These are phyloP conservation scores for Dimargaris cristalligena DNA, from an alignment of 192 early-diverging fungal species.

Conservation along the genomic window DNA sequence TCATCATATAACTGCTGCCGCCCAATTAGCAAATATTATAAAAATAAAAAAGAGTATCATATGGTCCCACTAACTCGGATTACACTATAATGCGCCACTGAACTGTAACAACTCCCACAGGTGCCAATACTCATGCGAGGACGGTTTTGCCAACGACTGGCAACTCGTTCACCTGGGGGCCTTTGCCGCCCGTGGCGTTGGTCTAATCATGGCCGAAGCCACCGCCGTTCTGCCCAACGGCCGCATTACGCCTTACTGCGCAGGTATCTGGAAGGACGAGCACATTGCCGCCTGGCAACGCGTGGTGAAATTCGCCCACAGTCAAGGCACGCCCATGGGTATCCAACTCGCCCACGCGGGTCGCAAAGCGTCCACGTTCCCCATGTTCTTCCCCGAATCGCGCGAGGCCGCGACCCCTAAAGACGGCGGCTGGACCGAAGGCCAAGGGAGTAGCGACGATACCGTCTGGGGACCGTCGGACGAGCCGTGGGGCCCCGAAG, in stretches of 20 bases:
- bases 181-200: constrained; percentile 60
- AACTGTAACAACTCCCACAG: too few relatives aligned
- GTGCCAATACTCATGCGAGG: constrained; percentile 52
- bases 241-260: constrained; percentile 56
- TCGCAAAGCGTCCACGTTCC: constrained; percentile 43
- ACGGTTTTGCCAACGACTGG: constrained; percentile 49
- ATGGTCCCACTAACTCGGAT: too few relatives aligned
- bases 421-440: constrained; percentile 13
- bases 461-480: constrained; percentile 48
- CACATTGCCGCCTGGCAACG: constrained; percentile 37
- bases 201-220: constrained; percentile 65
- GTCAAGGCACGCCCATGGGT: constrained; percentile 34
- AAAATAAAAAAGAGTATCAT: too few relatives aligned
- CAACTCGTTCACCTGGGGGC: constrained; percentile 46
- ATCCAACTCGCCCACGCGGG: constrained; percentile 79
- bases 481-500: constrained; percentile 24
- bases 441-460: constrained; percentile 50
- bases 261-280: constrained; percentile 70
- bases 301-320: constrained; percentile 45
- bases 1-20: too few relatives aligned
- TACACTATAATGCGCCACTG: too few relatives aligned
- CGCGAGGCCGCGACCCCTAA: constrained; percentile 11
- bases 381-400: too few relatives aligned
- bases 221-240: constrained; percentile 57
- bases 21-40: too few relatives aligned